Percentiles rank a stretch among this genome's conserved stretches.
These are phyloP conservation scores for Arthrocladium fulminans DNA, from an alignment of 2,329 filamentous ascomycete species.

Conservation along the genomic window DNA sequence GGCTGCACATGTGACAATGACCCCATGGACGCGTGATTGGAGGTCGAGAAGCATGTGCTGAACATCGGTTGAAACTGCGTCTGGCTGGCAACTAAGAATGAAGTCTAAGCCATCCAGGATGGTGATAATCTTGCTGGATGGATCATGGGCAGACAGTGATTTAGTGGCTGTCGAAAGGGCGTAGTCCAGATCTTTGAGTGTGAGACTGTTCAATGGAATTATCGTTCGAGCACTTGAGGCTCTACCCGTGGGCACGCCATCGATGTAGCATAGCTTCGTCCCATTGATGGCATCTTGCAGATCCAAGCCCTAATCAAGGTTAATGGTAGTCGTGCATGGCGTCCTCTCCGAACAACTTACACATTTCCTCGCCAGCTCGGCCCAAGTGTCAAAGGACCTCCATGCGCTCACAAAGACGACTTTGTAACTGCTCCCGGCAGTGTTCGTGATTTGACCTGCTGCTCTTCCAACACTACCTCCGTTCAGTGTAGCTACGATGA, in stretches of 20 bases:
- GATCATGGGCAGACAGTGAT: slow-evolving; percentile 1
- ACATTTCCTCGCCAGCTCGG: slow-evolving; percentile 53
- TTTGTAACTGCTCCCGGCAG: slow-evolving; percentile 23
- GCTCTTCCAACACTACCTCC: slow-evolving; percentile 13
- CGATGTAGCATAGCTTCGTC: slow-evolving; percentile 61
- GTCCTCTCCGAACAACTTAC: slow-evolving; percentile 36
- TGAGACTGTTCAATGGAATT: slow-evolving; percentile 13
- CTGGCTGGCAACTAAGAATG: slow-evolving; percentile 18
- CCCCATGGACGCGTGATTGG: slow-evolving; percentile 34
- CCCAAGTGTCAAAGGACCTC: slow-evolving; percentile 71
- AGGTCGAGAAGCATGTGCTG: slow-evolving; percentile 14
- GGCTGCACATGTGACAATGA: slow-evolving; percentile 59
- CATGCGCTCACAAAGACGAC: slow-evolving; percentile 78
- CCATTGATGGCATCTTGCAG: slow-evolving; percentile 38
- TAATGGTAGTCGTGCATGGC: background rate
- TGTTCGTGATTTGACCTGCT: background rate
- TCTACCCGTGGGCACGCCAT: slow-evolving; percentile 47
- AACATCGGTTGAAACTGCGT: slow-evolving; percentile 8
- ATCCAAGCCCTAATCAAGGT: slow-evolving; percentile 22
- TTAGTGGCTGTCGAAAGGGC: background rate
- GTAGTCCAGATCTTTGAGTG: slow-evolving; percentile 11
- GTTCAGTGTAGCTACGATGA: slow-evolving; percentile 36
- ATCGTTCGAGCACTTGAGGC: background rate
- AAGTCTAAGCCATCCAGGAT: slow-evolving; percentile 21
- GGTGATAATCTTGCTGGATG: slow-evolving; percentile 10